These are phyloP conservation scores for Penicillium sp. DNA, from an alignment of 2,329 filamentous ascomycete genomes.

Conservation along the genomic window DNA sequence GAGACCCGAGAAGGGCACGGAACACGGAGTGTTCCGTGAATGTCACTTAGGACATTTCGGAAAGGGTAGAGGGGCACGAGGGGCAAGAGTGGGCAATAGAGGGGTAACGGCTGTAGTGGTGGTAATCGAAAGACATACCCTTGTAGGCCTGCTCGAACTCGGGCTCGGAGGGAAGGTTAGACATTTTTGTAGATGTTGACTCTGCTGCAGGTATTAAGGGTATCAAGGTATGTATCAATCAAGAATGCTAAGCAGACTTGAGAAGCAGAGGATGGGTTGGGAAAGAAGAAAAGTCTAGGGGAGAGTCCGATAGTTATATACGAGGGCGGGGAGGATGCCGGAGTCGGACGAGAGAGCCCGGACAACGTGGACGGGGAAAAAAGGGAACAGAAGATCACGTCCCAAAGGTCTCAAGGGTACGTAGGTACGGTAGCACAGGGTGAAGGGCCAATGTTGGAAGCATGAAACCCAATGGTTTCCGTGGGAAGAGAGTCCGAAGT, in stretches of 20 bases:
- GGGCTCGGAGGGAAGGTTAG: conserved; percentile 85
- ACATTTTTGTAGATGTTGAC: conserved; percentile 41
- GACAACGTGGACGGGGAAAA: conserved; percentile 13
- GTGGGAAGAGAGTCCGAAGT: conserved; percentile 31
- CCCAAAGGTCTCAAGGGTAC: background rate
- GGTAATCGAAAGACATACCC: conserved; percentile 55
- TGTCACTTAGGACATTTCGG: background rate
- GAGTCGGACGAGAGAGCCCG: conserved; percentile 32
- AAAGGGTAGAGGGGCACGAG: conserved; percentile 1
- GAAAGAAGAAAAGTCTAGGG: conserved; percentile 14
- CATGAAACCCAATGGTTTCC: conserved; percentile 9
- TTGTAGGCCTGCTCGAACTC: conserved; percentile 99
- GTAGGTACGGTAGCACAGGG: conserved; percentile 8
- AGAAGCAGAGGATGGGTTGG: conserved; percentile 13
- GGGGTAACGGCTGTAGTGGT: background rate
- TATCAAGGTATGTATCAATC: conserved; percentile 1
- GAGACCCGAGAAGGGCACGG: background rate
- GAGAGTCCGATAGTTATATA: conserved; percentile 26
- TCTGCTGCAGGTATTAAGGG: background rate
- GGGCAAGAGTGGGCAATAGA: background rate
- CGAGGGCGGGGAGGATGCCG: conserved; percentile 21
- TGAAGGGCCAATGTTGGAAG: background rate
- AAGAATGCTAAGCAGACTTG: conserved; percentile 8
- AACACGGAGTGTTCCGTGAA: background rate
- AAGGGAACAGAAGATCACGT: conserved; percentile 6